Conservation (phyloP, 1,284 basidiomycete genomes). For the Porogramme epimiltina region DNA sequence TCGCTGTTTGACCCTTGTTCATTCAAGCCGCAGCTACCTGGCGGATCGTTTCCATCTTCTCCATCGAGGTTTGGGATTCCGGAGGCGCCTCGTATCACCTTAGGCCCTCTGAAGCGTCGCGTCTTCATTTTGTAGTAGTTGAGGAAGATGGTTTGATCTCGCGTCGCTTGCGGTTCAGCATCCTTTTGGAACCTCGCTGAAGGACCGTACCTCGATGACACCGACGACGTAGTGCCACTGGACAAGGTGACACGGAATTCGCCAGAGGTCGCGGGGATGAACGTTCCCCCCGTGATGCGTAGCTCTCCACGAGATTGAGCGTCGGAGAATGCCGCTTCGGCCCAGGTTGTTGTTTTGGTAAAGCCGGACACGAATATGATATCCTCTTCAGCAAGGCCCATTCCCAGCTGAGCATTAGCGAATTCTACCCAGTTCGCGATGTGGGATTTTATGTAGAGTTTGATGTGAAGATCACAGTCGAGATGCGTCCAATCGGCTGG, state of each 20-base stretch:
- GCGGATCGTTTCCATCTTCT: neutral
- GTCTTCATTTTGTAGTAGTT: slow-evolving; percentile 10
- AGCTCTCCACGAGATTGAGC: neutral
- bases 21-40: too few relatives aligned
- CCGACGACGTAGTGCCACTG: neutral
- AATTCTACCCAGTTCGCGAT: slow-evolving; percentile 6
- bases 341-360: slow-evolving; percentile 19
- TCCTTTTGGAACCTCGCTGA: neutral
- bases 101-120: neutral
- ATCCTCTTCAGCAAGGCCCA: slow-evolving; percentile 10
- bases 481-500: slow-evolving; percentile 1
- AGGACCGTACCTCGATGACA: neutral
- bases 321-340: slow-evolving; percentile 11
- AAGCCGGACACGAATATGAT: slow-evolving; percentile 21
- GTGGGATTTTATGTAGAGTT: slow-evolving; percentile 1
- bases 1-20: too few relatives aligned
- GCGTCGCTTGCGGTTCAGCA: neutral
- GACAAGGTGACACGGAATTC: slow-evolving; percentile 1
- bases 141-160: slow-evolving; percentile 8
- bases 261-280: neutral
- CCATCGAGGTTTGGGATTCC: neutral
- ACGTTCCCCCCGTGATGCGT: neutral
- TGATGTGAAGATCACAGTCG: neutral
- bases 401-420: slow-evolving; percentile 1
- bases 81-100: slow-evolving; percentile 1